Conservation (phyloP, 148 eudicot species). For the Camellia lanceoleosa region DNA sequence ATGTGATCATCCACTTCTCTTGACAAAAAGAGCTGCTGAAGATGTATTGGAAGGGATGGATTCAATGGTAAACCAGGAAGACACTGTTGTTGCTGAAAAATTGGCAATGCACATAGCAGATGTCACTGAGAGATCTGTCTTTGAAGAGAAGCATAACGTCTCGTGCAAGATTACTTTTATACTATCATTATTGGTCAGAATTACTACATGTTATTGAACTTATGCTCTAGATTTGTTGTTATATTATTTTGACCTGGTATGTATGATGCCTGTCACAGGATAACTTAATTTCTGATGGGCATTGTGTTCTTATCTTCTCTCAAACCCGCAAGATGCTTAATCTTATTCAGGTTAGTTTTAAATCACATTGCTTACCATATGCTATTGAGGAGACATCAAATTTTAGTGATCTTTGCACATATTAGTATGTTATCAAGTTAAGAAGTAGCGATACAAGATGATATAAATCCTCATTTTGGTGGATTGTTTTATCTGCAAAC, state of each 20-base stretch:
- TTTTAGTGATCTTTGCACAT: background rate
- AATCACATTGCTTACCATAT: background rate
- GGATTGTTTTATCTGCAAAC: background rate
- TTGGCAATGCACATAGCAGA: conserved; percentile 84
- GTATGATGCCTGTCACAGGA: conserved; percentile 38
- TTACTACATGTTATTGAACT: conserved; percentile 4
- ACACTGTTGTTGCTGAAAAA: conserved; percentile 74
- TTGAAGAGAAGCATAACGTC: conserved; percentile 56
- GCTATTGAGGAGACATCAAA: background rate
- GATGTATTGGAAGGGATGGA: conserved; percentile 98
- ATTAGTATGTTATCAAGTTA: background rate
- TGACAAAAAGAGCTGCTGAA: conserved; percentile 97
- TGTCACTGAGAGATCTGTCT: conserved; percentile 51
- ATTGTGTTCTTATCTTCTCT: conserved; percentile 90
- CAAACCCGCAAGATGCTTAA: conserved; percentile 97
- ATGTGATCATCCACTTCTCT: conserved; percentile 93
- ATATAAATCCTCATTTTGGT: background rate
- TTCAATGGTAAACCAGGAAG: conserved; percentile 60
- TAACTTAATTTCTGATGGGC: conserved; percentile 73
- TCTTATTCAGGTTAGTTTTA: conserved; percentile 69
- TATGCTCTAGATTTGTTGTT: conserved; percentile 12
- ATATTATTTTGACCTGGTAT: background rate
- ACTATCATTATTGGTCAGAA: conserved; percentile 69
- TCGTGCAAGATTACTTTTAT: conserved; percentile 97
- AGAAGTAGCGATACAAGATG: background rate